Conservation (phyloP, 768 basidiomycete genomes). For the Terana coerulea region DNA sequence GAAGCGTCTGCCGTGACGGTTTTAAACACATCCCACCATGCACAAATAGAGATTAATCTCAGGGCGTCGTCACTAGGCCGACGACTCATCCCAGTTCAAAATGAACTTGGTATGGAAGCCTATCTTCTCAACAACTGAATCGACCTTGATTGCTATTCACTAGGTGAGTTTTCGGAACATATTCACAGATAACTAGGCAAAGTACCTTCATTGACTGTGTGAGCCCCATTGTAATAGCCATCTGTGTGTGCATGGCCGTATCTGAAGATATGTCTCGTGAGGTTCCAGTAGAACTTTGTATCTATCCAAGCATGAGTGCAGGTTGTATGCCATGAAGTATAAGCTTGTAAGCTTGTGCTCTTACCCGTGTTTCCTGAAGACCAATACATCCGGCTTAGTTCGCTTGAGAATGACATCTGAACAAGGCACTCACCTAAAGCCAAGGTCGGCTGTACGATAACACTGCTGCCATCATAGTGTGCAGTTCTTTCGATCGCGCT, state of each 20-base stretch:
- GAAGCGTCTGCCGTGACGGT: too few species aligned
- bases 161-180: too few species aligned
- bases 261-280: constrained; percentile 62
- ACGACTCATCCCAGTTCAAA: constrained; percentile 60
- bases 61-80: too few species aligned
- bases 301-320: constrained; percentile 27
- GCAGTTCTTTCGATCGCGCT: constrained; percentile 36
- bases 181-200: constrained; percentile 9
- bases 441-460: constrained; percentile 4
- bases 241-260: constrained; percentile 35
- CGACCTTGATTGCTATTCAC: constrained; percentile 41
- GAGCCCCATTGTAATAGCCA: constrained; percentile 39
- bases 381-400: neutral
- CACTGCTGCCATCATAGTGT: constrained; percentile 1
- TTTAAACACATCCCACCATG: too few species aligned
- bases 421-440: constrained; percentile 6
- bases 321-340: neutral
- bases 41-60: too few species aligned
- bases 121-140: constrained; percentile 58
- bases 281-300: constrained; percentile 42
- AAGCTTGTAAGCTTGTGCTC: neutral
- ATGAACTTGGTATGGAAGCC: constrained; percentile 63
- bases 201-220: constrained; percentile 71
- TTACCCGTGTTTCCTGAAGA: constrained; percentile 24
- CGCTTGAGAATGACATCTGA: neutral